phyloP scores from a whole-genome alignment of 306 rosid species.

The Senna siamea region DNA sequence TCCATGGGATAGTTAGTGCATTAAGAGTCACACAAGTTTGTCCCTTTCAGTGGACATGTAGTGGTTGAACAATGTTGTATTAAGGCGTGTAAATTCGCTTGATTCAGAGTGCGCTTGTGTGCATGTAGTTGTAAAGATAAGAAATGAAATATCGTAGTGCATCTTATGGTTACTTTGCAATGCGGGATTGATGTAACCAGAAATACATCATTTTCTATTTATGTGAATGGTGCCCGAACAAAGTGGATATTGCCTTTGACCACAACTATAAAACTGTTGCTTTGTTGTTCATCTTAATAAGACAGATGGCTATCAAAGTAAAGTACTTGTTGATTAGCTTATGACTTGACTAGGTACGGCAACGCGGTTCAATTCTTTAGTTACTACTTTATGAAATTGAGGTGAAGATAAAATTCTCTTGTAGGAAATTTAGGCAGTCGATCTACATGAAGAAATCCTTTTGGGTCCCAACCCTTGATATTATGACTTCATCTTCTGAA shows the following conservation, averaged over 20 bases:
- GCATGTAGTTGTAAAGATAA: conserved; percentile 23
- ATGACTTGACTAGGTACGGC: too few species aligned
- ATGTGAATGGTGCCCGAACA: not conserved
- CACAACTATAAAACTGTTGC: too few species aligned
- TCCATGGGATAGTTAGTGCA: conserved; percentile 27
- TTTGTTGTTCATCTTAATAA: too few species aligned
- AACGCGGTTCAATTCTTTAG: too few species aligned
- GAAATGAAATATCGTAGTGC: not conserved
- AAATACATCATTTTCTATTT: not conserved
- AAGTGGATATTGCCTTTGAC: not conserved
- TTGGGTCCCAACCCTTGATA: too few species aligned
- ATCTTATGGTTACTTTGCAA: conserved; percentile 7
- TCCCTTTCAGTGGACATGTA: conserved; percentile 24
- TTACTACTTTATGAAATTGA: too few species aligned
- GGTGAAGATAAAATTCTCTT: too few species aligned
- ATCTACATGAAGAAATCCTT: too few species aligned
- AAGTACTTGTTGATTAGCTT: too few species aligned
- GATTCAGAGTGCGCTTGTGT: conserved; percentile 26
- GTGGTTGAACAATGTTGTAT: conserved; percentile 22
- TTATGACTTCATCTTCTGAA: too few species aligned
- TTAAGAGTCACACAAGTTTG: conserved; percentile 21
- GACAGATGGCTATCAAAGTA: too few species aligned
- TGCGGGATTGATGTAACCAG: not conserved
- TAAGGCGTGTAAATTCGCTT: conserved; percentile 11
- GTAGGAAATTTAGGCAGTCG: too few species aligned